phyloP scores from a whole-genome alignment of 352 stramenopile genomes.

The Phytophthora fragariaefolia region DNA sequence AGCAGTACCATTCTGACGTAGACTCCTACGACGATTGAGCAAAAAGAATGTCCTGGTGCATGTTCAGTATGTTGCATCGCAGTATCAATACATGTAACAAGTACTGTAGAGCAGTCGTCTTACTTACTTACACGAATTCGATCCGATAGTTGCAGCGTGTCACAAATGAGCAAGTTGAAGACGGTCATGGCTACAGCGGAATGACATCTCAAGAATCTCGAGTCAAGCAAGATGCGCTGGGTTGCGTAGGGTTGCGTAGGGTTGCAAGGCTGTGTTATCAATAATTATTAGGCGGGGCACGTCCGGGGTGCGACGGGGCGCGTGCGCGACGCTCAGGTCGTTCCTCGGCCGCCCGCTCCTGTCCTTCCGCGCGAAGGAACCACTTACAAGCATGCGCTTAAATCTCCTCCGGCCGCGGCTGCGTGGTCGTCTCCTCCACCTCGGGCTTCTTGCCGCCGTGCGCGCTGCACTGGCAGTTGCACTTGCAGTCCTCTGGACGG shows the following conservation, averaged over 20 bases:
- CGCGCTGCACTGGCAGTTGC: constrained; percentile 42
- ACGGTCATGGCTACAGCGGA: constrained; percentile 12
- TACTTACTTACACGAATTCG: no score
- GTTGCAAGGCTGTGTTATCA: constrained; percentile 35
- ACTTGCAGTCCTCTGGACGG: constrained; percentile 34
- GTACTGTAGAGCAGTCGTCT: no score
- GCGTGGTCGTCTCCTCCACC: constrained; percentile 32
- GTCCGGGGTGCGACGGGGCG: constrained; percentile 1
- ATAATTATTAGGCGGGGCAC: constrained; percentile 36
- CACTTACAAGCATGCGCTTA: constrained; percentile 20
- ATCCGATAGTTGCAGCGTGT: no score
- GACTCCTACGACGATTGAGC: constrained; percentile 10
- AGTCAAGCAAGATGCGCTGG: no score
- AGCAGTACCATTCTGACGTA: constrained; percentile 22
- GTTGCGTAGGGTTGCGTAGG: constrained; percentile 4
- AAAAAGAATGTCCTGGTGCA: neutral
- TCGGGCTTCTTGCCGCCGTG: constrained; percentile 26
- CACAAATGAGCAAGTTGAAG: constrained; percentile 17
- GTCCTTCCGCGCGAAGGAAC: constrained; percentile 9
- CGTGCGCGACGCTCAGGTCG: neutral
- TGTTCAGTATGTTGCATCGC: no score
- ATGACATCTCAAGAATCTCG: constrained; percentile 13
- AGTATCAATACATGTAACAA: no score
- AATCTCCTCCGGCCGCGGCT: constrained; percentile 28
- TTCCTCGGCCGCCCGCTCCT: constrained; percentile 4